Percentiles rank a stretch among this genome's conserved stretches.
These are phyloP conservation scores for Mycena capillaripes DNA, from an alignment of 768 basidiomycete species.

Conservation along the genomic window DNA sequence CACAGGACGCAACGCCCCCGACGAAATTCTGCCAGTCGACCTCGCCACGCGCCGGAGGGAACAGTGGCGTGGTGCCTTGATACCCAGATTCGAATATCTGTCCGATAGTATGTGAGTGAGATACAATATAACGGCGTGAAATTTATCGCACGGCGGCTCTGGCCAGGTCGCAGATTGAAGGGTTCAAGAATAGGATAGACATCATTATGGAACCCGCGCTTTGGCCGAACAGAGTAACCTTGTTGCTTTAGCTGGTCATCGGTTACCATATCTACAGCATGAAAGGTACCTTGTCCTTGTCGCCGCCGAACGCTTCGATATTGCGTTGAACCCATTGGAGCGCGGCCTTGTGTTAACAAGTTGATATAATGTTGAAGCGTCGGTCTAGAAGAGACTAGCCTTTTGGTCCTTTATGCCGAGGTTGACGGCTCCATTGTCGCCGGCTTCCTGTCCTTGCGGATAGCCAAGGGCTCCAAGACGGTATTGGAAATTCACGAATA, in stretches of 20 bases:
- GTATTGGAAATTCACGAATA: conserved; percentile 65
- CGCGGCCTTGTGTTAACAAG: no score
- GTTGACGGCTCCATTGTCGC: conserved; percentile 48
- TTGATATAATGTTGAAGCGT: no score
- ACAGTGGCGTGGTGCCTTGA: conserved; percentile 43
- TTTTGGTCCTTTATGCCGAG: conserved; percentile 56
- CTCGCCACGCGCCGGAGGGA: conserved; percentile 43
- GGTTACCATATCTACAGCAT: not conserved
- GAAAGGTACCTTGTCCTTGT: conserved; percentile 51
- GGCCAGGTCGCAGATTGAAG: conserved; percentile 43
- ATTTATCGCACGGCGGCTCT: conserved; percentile 46
- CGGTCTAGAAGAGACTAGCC: no score
- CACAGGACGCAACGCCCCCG: conserved; percentile 44
- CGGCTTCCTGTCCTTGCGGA: conserved; percentile 54
- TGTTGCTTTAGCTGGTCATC: not conserved
- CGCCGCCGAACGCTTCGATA: conserved; percentile 70
- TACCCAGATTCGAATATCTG: conserved; percentile 62
- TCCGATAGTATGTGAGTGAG: not conserved
- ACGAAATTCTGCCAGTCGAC: conserved; percentile 50
- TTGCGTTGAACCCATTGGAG: conserved; percentile 66
- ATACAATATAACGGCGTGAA: no score
- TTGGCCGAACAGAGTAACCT: conserved; percentile 50
- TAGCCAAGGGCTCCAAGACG: conserved; percentile 62
- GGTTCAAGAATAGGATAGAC: conserved; percentile 32
- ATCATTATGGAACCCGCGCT: conserved; percentile 29